A percentile compares a stretch with the other conserved stretches of the same genome.
phyloP scores from a whole-genome alignment of 768 basidiomycete genomes.

The Amanita phalloides region DNA sequence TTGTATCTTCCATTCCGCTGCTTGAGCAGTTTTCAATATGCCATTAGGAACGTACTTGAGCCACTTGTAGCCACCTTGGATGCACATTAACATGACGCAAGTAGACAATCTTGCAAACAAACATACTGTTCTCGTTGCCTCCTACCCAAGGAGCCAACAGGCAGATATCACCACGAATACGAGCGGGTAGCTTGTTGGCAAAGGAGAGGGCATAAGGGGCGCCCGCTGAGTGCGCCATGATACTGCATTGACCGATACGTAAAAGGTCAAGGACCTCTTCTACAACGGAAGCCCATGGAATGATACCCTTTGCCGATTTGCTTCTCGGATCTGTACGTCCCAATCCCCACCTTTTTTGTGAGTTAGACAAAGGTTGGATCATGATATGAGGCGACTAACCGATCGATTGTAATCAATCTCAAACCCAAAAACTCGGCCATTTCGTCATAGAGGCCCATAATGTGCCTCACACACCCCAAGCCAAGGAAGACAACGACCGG shows the following conservation, averaged over 20 bases:
- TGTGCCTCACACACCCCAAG: constrained; percentile 86
- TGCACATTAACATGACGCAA: constrained; percentile 6
- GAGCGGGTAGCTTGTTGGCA: constrained; percentile 61
- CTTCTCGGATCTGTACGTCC: constrained; percentile 72
- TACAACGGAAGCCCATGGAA: constrained; percentile 86
- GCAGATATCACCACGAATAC: constrained; percentile 77
- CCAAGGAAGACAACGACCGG: constrained; percentile 92
- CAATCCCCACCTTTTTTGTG: constrained; percentile 68
- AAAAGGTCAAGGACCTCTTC: constrained; percentile 83
- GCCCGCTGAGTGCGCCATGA: constrained; percentile 95
- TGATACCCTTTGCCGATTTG: constrained; percentile 65
- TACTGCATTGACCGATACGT: constrained; percentile 66
- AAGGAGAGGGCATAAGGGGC: constrained; percentile 90
- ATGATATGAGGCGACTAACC: constrained; percentile 32
- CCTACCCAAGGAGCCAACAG: constrained; percentile 95
- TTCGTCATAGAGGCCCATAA: constrained; percentile 94
- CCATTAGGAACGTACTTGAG: constrained; percentile 92
- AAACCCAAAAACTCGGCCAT: constrained; percentile 84
- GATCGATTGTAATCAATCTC: constrained; percentile 88
- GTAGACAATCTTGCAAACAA: neutral
- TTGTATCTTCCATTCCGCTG: constrained; percentile 95
- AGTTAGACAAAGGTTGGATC: constrained; percentile 7
- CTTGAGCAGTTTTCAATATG: constrained; percentile 89
- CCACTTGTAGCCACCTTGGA: constrained; percentile 82
- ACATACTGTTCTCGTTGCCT: constrained; percentile 78